phyloP scores from a whole-genome alignment of 1,284 basidiomycete species.

The Ceratobasidium sp. region DNA sequence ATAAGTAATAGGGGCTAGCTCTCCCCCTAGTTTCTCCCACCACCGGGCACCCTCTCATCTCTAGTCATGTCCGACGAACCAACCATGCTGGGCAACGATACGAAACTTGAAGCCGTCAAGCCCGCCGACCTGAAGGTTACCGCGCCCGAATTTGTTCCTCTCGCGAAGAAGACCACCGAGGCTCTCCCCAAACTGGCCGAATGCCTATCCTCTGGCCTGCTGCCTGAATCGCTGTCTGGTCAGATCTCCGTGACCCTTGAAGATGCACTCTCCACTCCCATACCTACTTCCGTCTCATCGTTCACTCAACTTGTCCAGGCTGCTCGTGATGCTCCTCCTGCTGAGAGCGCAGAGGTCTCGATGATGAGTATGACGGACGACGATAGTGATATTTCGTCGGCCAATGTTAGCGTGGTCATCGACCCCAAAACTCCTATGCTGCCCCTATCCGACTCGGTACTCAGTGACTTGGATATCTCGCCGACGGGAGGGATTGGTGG shows the following conservation, averaged over 20 bases:
- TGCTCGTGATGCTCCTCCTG: background rate
- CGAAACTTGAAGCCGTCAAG: background rate
- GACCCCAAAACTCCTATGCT: constrained; percentile 30
- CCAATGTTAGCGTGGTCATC: constrained; percentile 18
- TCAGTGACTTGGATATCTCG: constrained; percentile 25
- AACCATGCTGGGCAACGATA: background rate
- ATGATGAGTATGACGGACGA: constrained; percentile 44
- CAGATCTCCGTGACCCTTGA: background rate
- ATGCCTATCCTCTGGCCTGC: background rate
- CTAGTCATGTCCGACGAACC: constrained; percentile 16
- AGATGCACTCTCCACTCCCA: constrained; percentile 30
- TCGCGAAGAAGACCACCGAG: constrained; percentile 1
- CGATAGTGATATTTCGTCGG: constrained; percentile 36
- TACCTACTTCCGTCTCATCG: constrained; percentile 30
- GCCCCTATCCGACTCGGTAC: background rate
- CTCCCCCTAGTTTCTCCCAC: background rate
- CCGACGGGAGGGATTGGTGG: constrained; percentile 29
- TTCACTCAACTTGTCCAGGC: constrained; percentile 35
- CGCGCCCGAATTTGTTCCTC: constrained; percentile 21
- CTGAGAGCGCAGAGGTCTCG: constrained; percentile 35
- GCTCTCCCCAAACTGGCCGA: background rate
- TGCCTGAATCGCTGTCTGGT: constrained; percentile 11
- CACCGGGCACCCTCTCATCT: constrained; percentile 17
- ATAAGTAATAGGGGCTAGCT: constrained; percentile 29
- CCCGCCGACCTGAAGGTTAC: constrained; percentile 8